Evolutionary conservation across 345 rosid genomes (phyloP).

Genomic region (Pelargonium nanum): DNA sequence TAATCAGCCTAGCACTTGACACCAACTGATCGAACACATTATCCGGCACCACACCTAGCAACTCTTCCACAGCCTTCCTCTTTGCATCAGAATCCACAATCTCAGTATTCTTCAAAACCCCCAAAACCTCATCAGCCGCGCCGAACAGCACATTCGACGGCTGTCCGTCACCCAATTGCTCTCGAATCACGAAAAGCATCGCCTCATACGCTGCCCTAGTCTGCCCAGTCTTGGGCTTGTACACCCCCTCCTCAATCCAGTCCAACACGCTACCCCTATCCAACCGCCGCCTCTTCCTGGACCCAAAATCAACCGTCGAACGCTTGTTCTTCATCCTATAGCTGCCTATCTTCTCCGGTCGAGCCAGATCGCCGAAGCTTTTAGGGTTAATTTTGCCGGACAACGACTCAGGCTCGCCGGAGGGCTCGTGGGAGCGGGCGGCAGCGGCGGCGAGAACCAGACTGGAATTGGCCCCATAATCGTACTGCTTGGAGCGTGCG

Average conservation of each 20-base stretch:
- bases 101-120: constrained; percentile 72
- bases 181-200: constrained; percentile 70
- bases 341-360: constrained; percentile 67
- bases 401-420: constrained; percentile 92
- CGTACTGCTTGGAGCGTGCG: constrained; percentile 91
- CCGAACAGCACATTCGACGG: constrained; percentile 70
- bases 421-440: constrained; percentile 84
- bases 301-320: constrained; percentile 43
- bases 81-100: constrained; percentile 63
- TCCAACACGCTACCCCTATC: constrained; percentile 70
- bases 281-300: constrained; percentile 60
- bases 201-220: constrained; percentile 88
- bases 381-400: constrained; percentile 83
- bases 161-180: constrained; percentile 72
- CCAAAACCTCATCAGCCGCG: constrained; percentile 86
- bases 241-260: constrained; percentile 72
- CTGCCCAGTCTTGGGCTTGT: constrained; percentile 88
- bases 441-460: constrained; percentile 80
- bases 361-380: constrained; percentile 79
- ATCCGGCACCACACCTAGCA: constrained; percentile 41
- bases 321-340: constrained; percentile 65
- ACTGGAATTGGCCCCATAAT: constrained; percentile 85
- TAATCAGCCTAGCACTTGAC: constrained; percentile 61
- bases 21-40: constrained; percentile 65
- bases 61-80: constrained; percentile 60